phyloP scores from a whole-genome alignment of 257 asterid species.

The Gardenia jasminoides region DNA sequence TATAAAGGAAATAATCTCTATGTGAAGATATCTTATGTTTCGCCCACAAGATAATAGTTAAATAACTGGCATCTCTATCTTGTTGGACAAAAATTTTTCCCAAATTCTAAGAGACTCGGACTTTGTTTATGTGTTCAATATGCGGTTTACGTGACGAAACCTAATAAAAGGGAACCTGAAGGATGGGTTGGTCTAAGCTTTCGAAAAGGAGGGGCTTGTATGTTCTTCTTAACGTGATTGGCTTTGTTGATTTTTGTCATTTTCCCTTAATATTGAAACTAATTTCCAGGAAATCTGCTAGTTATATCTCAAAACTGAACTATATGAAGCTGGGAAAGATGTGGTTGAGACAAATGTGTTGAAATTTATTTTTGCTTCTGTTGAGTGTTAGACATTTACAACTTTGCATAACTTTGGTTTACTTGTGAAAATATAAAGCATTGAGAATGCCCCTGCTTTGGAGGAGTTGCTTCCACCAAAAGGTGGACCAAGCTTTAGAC shows the following conservation, averaged over 20 bases:
- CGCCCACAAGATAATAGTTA: background rate
- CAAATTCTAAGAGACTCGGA: background rate
- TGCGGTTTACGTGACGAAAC: background rate
- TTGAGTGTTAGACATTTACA: background rate
- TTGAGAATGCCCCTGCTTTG: conserved; percentile 90
- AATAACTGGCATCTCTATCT: background rate
- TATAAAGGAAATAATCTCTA: too few species aligned
- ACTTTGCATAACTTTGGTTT: conserved; percentile 10
- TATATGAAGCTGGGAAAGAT: background rate
- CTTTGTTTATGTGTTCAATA: background rate
- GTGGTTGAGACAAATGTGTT: background rate
- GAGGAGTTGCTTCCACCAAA: conserved; percentile 97
- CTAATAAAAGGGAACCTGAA: background rate
- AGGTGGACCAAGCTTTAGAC: conserved; percentile 66
- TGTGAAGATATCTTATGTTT: background rate
- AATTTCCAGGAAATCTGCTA: background rate
- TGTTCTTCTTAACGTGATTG: background rate
- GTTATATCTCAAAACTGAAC: background rate
- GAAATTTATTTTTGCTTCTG: background rate
- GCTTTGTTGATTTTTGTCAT: background rate
- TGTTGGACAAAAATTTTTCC: background rate
- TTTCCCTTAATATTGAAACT: background rate
- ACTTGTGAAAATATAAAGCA: conserved; percentile 49
- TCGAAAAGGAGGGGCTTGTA: background rate
- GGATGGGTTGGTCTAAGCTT: background rate